A percentile compares a stretch with the other conserved stretches of the same genome.
phyloP scores from a whole-genome alignment of 1,284 basidiomycete genomes.

The Irpex sp. region DNA sequence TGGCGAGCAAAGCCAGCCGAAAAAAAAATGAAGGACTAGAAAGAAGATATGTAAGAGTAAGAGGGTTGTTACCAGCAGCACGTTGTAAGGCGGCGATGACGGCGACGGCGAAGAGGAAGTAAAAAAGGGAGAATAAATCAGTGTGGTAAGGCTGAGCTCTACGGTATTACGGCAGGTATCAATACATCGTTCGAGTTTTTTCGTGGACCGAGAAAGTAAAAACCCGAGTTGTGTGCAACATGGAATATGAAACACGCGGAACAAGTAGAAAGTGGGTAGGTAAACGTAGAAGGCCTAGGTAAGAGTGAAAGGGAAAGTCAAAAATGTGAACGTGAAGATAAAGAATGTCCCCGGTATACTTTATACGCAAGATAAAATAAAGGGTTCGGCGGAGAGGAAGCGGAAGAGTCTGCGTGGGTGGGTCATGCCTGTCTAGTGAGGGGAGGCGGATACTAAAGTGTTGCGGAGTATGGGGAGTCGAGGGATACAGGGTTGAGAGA shows the following conservation, averaged over 20 bases:
- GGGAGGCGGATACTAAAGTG: neutral
- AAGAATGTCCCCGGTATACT: neutral
- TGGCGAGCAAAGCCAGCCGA: neutral
- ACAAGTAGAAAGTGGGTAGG: neutral
- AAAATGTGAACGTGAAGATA: neutral
- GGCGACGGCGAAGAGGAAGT: neutral
- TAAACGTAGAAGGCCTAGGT: too few relatives aligned
- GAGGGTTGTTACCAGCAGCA: neutral
- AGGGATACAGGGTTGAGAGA: neutral
- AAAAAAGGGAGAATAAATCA: neutral
- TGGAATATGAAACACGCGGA: neutral
- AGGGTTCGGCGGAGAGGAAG: neutral
- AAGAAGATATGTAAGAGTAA: neutral
- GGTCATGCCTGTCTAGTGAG: neutral
- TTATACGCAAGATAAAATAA: neutral
- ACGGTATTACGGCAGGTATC: conserved; percentile 1
- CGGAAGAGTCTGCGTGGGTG: neutral
- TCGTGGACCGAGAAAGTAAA: too few relatives aligned
- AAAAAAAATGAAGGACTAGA: neutral
- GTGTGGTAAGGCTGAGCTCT: neutral
- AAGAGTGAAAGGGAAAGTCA: neutral
- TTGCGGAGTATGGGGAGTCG: neutral
- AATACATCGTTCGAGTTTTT: conserved; percentile 1
- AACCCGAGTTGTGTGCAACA: neutral
- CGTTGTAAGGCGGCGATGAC: neutral